Percentiles rank a stretch among this genome's conserved stretches.
Evolutionary conservation across 2,329 filamentous ascomycete species (phyloP).

Genomic region (Meredithiella fracta): DNA sequence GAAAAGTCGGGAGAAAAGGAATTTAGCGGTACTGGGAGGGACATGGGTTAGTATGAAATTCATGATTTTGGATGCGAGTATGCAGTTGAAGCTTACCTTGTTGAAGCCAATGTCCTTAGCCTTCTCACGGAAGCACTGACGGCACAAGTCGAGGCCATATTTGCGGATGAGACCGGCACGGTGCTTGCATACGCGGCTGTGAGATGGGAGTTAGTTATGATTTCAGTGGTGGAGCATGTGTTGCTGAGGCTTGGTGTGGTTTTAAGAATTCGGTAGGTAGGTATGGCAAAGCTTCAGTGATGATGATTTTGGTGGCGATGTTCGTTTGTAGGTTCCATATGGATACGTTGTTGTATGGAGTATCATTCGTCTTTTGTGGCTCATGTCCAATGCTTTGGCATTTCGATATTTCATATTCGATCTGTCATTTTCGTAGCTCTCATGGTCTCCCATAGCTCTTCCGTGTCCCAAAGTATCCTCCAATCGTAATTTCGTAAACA

Average conservation of each 20-base stretch:
- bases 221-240: not conserved
- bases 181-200: slow-evolving; percentile 65
- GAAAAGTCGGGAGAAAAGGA: slow-evolving; percentile 14
- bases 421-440: too few species aligned
- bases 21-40: slow-evolving; percentile 14
- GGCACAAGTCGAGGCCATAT: slow-evolving; percentile 86
- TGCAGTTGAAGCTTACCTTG: slow-evolving; percentile 33
- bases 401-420: too few species aligned
- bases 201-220: slow-evolving; percentile 13
- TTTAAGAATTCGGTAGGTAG: too few species aligned
- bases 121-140: slow-evolving; percentile 66
- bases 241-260: not conserved
- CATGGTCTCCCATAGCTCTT: too few species aligned
- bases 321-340: too few species aligned
- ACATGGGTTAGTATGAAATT: slow-evolving; percentile 7
- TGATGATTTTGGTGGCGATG: too few species aligned
- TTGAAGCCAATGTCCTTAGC: slow-evolving; percentile 55
- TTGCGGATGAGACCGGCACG: slow-evolving; percentile 98
- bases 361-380: too few species aligned
- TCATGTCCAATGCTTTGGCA: too few species aligned
- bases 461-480: too few species aligned
- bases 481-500: too few species aligned
- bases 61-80: not conserved
- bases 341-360: too few species aligned
- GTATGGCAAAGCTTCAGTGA: too few species aligned